Evolutionary conservation across 169 alveolate genomes (phyloP), one percentile per base, ranked within the genome.

Genomic region (Besnoitia besnoiti): DNA sequence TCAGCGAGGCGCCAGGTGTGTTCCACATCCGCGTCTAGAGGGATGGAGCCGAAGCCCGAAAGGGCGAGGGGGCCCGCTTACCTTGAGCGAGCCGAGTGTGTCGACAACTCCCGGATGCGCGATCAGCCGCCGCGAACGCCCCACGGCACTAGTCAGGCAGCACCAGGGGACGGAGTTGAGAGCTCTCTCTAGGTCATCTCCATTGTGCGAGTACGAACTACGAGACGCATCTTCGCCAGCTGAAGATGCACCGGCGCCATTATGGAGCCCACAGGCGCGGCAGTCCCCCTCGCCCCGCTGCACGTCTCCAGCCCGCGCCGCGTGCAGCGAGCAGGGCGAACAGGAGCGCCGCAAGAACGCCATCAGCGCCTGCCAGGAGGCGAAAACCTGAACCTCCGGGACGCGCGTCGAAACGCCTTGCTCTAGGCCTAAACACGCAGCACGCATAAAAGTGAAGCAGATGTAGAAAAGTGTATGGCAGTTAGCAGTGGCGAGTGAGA

Each of bases 401-500:
- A 77, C 88, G 4, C 85, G 84, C 49, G 92, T 85, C 2, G 85
- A 27, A 85, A 85, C 80, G 62, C 90, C 91, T 67, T 87, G 92
- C 62, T 87, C 92, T 35, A 92, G 44, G 42, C 94, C 94, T 91
- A n/a, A n/a, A n/a, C n/a, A n/a, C n/a, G n/a, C n/a, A n/a, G n/a
- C n/a, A n/a, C n/a, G n/a, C n/a, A n/a, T n/a, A n/a, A n/a, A n/a
- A n/a, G n/a, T n/a, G n/a, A n/a, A n/a, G n/a, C n/a, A n/a, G n/a
- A n/a, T n/a, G n/a, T n/a, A n/a, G n/a, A n/a, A n/a, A n/a, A n/a
- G n/a, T n/a, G n/a, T n/a, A n/a, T n/a, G n/a, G n/a, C n/a, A n/a
- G n/a, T n/a, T n/a, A n/a, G n/a, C n/a, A n/a, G n/a, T n/a, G n/a
- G n/a, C n/a, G n/a, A n/a, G n/a, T n/a, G n/a, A n/a, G n/a, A n/a